Percentiles rank a stretch among this genome's conserved stretches.
Conservation (phyloP, 352 stramenopile species). For the Globisporangium abappressorium region DNA sequence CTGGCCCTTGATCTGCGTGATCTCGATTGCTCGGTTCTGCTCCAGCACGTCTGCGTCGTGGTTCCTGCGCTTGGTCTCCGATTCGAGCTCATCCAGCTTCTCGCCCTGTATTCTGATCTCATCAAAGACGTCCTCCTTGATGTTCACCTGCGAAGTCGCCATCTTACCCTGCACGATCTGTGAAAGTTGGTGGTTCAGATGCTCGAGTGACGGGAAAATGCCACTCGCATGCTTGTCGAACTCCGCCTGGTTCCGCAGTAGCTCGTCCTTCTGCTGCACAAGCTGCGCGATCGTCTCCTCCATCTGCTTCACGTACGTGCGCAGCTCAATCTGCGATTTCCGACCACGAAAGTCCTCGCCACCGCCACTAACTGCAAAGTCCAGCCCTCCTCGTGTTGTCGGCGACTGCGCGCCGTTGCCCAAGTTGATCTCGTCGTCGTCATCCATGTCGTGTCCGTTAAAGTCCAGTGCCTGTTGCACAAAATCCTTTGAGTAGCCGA, state of each 20-base stretch:
- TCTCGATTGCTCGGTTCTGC: conserved; percentile 63
- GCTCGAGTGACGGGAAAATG: conserved; percentile 78
- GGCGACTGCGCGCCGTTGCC: conserved; percentile 7
- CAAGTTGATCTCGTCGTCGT: conserved; percentile 31
- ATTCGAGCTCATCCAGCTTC: conserved; percentile 70
- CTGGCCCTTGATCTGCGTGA: conserved; percentile 74
- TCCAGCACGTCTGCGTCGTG: conserved; percentile 82
- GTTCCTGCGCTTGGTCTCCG: conserved; percentile 57
- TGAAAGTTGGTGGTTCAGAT: conserved; percentile 75
- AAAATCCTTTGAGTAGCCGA: conserved; percentile 70
- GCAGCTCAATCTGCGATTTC: conserved; percentile 47
- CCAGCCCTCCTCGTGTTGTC: conserved; percentile 17
- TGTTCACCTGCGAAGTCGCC: conserved; percentile 40
- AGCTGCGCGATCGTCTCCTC: conserved; percentile 76
- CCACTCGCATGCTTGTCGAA: conserved; percentile 84
- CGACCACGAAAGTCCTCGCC: conserved; percentile 23
- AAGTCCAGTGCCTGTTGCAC: conserved; percentile 77
- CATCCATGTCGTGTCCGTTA: conserved; percentile 41
- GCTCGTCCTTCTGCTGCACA: conserved; percentile 73
- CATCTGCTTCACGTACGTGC: conserved; percentile 78
- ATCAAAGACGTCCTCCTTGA: conserved; percentile 65
- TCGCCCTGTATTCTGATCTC: conserved; percentile 74
- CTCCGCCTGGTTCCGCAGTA: conserved; percentile 71
- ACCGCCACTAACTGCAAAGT: conserved; percentile 17
- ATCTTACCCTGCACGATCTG: conserved; percentile 76